Evolutionary conservation across 805 yeast genomes (phyloP), one percentile per base, ranked within the genome.

Genomic region (Saccharomycopsis capsularis): DNA sequence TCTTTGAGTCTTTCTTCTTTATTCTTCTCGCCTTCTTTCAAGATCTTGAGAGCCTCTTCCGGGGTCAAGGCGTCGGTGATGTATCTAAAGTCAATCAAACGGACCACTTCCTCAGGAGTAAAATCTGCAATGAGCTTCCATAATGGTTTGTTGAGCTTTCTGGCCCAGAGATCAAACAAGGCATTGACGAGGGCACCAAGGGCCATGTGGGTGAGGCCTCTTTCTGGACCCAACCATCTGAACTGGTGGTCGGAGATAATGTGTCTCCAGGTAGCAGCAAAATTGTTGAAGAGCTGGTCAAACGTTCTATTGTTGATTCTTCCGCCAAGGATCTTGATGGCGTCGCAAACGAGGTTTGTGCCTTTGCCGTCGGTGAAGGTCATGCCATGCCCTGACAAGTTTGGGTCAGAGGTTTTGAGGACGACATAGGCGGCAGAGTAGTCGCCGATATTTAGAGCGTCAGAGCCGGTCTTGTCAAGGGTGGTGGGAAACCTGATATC

Each of bases 181-280:
- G 69, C 73, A 49, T 69, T 69, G 45, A 68, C 67, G 4, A 65
- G 60, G 15, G 73, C 68, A 13, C 69, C 70, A 25, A 68, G 59
- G 13, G 71, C 73, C 44, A 69, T 59, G 51, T 69, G 73, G 34
- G 66, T 66, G 22, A 66, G 66, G 19, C 72, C 69, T 51, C 69
- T 68, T 52, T 69, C 74, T n/a, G 73, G 73, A 7, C 73, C 73
- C 46, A 69, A 59, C 73, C 74, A 69, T 47, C 73, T 64, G 51
- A 66, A 61, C 52, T 68, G 73, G 22, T 67, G 60, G 51, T 69
- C 73, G 11, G 64, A 56, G 15, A 69, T 70, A 52, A 69, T 59
- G 47, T 64, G 60, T 48, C 65, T 60, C 73, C 73, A 69, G 13
- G 71, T 68, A 16, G 59, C 60, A 5, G 72, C 73, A 59, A 69